phyloP scores from a whole-genome alignment of 2,329 filamentous ascomycete genomes.

The Ophiostoma tasmaniense region DNA sequence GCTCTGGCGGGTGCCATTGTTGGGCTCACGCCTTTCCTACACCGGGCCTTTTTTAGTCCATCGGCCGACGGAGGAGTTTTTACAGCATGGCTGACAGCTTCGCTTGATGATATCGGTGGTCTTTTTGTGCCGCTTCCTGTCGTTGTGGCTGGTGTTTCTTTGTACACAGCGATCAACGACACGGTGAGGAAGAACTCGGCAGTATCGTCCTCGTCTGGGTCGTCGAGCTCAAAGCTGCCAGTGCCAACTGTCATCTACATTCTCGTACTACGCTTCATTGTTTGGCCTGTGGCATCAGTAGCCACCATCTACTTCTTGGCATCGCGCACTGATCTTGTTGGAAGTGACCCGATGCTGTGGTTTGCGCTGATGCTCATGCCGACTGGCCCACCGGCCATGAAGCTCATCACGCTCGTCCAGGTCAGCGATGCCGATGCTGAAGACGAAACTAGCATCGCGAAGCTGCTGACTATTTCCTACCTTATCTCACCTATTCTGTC shows the following conservation, averaged over 20 bases:
- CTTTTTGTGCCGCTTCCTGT: conserved; percentile 59
- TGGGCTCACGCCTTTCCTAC: conserved; percentile 50
- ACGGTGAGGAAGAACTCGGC: not conserved
- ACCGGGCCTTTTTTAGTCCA: conserved; percentile 52
- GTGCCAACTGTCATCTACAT: conserved; percentile 44
- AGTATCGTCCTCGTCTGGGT: conserved; percentile 18
- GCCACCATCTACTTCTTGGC: conserved; percentile 46
- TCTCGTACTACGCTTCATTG: conserved; percentile 46
- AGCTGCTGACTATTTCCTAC: conserved; percentile 34
- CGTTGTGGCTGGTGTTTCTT: conserved; percentile 57
- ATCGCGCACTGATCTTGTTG: conserved; percentile 41
- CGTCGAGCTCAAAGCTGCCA: conserved; percentile 31
- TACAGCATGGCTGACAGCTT: conserved; percentile 56
- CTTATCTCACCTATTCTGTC: conserved; percentile 31
- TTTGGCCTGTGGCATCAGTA: conserved; percentile 53
- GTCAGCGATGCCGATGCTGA: conserved; percentile 33
- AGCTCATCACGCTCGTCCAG: conserved; percentile 38
- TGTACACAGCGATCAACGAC: conserved; percentile 38
- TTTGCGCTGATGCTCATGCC: conserved; percentile 47
- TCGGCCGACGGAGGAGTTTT: conserved; percentile 53
- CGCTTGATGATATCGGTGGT: conserved; percentile 52
- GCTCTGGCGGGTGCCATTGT: conserved; percentile 50
- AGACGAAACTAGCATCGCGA: conserved; percentile 36
- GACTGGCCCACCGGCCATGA: conserved; percentile 39
- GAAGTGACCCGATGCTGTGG: conserved; percentile 55